Evolutionary conservation across 2,329 filamentous ascomycete species (phyloP), one percentile per base, ranked within the genome.

Genomic region (Alternaria novae-zelandiae): DNA sequence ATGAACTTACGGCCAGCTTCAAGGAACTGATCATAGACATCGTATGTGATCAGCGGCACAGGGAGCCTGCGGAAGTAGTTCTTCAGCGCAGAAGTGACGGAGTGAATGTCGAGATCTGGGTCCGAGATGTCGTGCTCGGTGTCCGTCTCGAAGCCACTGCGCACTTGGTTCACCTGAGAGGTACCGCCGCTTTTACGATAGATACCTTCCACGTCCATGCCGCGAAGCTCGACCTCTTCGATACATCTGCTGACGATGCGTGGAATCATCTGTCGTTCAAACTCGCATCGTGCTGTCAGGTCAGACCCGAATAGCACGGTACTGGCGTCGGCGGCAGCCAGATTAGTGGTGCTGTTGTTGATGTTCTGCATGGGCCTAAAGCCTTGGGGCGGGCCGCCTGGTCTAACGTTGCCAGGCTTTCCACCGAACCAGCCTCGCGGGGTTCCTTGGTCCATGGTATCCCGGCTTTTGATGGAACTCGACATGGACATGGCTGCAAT

Each of bases 141-240:
- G 63, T 88, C 90, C 79, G 90, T 91, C 79, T 97, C 94, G 78
- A 99, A 98, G 12, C 94, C 94, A 70, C 94, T 92, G 75, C 95
- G 93, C 71, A 99, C 92, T 74, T 88, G 86, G 79, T 97, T 96
- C 77, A 97, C 91, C 79, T 96, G 93, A 9, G 92, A 93, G 73
- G 91, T 94, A 70, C 94, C 96, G 61, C 96, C 96, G 54, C 94
- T 97, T 85, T 99, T 99, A 75, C 96, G 90, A 83, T 99, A 99
- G 72, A 99, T 97, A 66, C 96, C 96, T 82, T 98, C 96, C 71
- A 96, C 88, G 74, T 98, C 94, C 93, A 99, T 97, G 81, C 95
- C 96, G 77, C 96, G 90, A 21, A 96, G 83, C 80, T 99, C 96
- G 43, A 99, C 96, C 81, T 99, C 95, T 77, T 97, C 93, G 70